Base-by-base conservation (phyloP, 495 filamentous ascomycete genomes). In the Hyphodiscus hymeniophilus region DNA sequence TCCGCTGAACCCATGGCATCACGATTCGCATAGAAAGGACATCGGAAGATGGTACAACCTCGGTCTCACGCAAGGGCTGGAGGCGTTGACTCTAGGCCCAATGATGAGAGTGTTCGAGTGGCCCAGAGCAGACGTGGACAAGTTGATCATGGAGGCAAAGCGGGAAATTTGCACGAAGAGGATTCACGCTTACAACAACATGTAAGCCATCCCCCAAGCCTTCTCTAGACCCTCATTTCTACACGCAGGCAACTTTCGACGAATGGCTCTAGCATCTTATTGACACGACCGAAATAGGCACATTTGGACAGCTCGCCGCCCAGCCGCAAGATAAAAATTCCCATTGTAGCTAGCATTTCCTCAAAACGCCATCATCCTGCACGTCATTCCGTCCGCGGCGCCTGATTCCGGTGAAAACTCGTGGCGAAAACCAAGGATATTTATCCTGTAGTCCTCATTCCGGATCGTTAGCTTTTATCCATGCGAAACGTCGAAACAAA, bases 41-140 rank as follows among this genome's bases (percentile, higher is more conserved):
- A 74, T 88, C 18, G 87, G 85, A 22, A 73, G 79, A 20, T 95
- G 90, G 90, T 95, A 92, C 62, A 87, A 89, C 56, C 68, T 94
- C 16, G 84, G 78, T 11, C 63, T 94, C 38, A 79, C 71, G 2
- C 74, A 84, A 53, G 86, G 84, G 13, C 69, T 94, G 35, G 78
- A 90, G 48, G 79, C 80, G 7, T 64, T 94, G 34, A 83, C 79
- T 48, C 58, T 94, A 54, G 89, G 77, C 1, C 82, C 90, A 3
- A 74, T 96, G 57, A 83, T 72, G 30, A 73, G 87, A 48, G 74
- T 81, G 11, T 71, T 74, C 42, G 65, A 67, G 17, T 90, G 80
- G 76, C 67, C 76, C 7, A 48, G 71, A n/a, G 71, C 80, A n/a
- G 74, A 84, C 48, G 81, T 94, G 33, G 64, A 71, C 36, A 70